Evolutionary conservation across 2,329 filamentous ascomycete species (phyloP), one percentile per base, ranked within the genome.

Genomic region (Colletotrichum plurivorum): DNA sequence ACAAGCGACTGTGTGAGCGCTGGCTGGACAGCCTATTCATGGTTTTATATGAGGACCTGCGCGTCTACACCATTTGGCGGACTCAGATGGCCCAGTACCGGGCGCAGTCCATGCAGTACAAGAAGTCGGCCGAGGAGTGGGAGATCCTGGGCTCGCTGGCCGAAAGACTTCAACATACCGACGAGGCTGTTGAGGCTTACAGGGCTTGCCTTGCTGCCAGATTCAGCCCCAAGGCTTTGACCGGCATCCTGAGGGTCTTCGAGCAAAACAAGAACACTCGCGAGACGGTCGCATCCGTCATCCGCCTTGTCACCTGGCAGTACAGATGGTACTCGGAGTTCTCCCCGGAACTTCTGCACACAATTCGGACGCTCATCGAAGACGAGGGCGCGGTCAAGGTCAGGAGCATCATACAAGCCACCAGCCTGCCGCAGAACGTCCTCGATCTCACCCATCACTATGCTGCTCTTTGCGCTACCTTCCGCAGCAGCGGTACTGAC

Each of bases 291-390:
- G 92, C 91, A 31, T 91, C 93, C n/a, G 86, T 98, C 67, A 98
- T 99, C 73, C 87, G 94, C 60, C 85, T 99, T 49, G 94, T 98
- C 41, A 96, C 95, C 13, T 99, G 96, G 96, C 96, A 99, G 83
- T 99, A 98, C 82, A 88, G 96, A 74, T 99, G 96, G 96, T 99
- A 99, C 84, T 98, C 95, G 65, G 96, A 99, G 88, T 99, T 99
- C 83, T 98, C 95, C 18, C 96, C 96, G 0, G 91, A 95, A 72
- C 87, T 99, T 51, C 88, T 99, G 62, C 94, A 91, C 80, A 92
- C 93, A 3, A 93, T 98, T 76, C 92, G 96, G 71, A 94, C 93
- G 73, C 85, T 99, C 73, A 99, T 99, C 77, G 96, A 98, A 81
- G 95, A 98, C 73, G 96, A 99, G 82, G 96, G 96, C 67, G 95